phyloP scores from a whole-genome alignment of 106 monocot genomes.

The Dendrobium nobile region DNA sequence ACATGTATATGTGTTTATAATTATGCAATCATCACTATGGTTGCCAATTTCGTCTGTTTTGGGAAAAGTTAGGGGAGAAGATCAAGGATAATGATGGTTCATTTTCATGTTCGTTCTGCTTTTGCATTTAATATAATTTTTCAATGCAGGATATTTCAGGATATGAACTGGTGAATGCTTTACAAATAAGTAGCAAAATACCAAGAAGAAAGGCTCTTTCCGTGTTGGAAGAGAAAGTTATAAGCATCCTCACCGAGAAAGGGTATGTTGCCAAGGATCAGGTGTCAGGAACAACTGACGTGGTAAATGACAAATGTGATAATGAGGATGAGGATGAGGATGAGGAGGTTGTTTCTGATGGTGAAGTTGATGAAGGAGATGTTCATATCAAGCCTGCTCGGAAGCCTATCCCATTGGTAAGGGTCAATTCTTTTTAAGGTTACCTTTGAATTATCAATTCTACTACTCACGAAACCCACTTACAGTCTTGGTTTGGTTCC shows the following conservation, averaged over 20 bases:
- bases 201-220: conserved; percentile 85
- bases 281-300: conserved; percentile 27
- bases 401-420: conserved; percentile 60
- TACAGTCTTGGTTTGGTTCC: no score
- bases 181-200: conserved; percentile 90
- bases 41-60: not conserved
- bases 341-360: conserved; percentile 69
- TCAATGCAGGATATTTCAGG: conserved; percentile 70
- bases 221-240: conserved; percentile 76
- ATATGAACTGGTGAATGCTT: conserved; percentile 71
- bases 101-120: not conserved
- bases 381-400: conserved; percentile 87
- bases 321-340: conserved; percentile 97
- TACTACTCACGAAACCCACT: not conserved
- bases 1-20: not conserved
- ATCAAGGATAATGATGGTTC: not conserved
- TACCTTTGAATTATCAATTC: not conserved
- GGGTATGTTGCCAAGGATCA: conserved; percentile 77
- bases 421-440: not conserved
- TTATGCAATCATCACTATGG: not conserved
- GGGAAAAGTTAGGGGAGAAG: not conserved
- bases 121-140: not conserved
- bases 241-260: conserved; percentile 74
- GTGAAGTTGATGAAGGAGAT: conserved; percentile 98
- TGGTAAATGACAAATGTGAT: conserved; percentile 29